Evolutionary conservation across 116 monocot genomes (phyloP).

Genomic region (Phalaenopsis hybrid): DNA sequence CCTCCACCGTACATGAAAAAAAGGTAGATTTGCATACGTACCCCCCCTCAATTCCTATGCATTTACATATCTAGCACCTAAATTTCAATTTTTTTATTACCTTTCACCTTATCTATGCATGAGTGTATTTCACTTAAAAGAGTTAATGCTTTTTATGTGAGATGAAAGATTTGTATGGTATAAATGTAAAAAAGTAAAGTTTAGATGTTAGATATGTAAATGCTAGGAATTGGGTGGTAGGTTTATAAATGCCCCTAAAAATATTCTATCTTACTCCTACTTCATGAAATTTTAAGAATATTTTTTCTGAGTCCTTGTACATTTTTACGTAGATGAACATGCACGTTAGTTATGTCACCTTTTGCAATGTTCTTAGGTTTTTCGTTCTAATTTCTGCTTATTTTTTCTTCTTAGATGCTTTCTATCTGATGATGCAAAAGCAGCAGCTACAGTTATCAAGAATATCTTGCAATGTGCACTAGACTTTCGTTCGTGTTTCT

Average conservation of each 20-base stretch:
- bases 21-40: too few relatives aligned
- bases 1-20: not conserved
- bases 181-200: too few relatives aligned
- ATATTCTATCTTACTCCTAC: too few relatives aligned
- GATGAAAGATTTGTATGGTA: too few relatives aligned
- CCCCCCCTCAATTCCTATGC: not conserved
- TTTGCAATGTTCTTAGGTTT: not conserved
- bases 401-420: conserved; percentile 61
- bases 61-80: too few relatives aligned
- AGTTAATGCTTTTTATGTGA: too few relatives aligned
- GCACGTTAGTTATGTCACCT: not conserved
- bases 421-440: conserved; percentile 54
- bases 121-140: too few relatives aligned
- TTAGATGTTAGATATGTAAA: too few relatives aligned
- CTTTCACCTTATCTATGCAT: too few relatives aligned
- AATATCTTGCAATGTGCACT: conserved; percentile 79
- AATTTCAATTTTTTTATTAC: too few relatives aligned
- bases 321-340: not conserved
- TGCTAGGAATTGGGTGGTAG: too few relatives aligned
- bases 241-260: too few relatives aligned
- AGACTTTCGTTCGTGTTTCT: conserved; percentile 52
- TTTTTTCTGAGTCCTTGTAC: not conserved
- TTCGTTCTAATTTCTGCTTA: conserved; percentile 5
- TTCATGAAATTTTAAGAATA: not conserved
- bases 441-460: conserved; percentile 46